Evolutionary conservation across 2,329 filamentous ascomycete species (phyloP).

Genomic region (Aspergillus sp.): DNA sequence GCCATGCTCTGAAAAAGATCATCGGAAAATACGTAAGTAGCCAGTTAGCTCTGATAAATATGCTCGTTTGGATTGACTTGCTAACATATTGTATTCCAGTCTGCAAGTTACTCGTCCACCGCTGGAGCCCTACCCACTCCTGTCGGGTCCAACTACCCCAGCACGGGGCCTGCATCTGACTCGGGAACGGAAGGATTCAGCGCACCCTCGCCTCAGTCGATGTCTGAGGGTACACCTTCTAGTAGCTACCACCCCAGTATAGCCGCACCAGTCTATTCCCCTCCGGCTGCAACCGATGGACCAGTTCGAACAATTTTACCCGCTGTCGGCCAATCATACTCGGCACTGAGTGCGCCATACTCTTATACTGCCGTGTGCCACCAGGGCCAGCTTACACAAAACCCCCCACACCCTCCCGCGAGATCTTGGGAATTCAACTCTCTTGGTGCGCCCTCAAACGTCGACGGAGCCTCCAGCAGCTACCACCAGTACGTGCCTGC

Average conservation of each 20-base stretch:
- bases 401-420: conserved; percentile 25
- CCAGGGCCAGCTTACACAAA: conserved; percentile 27
- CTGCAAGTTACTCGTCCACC: conserved; percentile 68
- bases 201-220: conserved; percentile 50
- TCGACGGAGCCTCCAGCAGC: conserved; percentile 28
- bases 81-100: conserved; percentile 45
- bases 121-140: conserved; percentile 48
- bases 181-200: conserved; percentile 49
- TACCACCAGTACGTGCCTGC: conserved; percentile 37
- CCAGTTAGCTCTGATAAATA: neutral
- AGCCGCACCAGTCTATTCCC: conserved; percentile 46
- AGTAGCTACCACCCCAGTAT: conserved; percentile 46
- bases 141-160: conserved; percentile 38
- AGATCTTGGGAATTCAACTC: conserved; percentile 41
- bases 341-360: conserved; percentile 29
- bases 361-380: conserved; percentile 34
- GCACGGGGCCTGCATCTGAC: conserved; percentile 47
- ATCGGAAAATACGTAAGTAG: conserved; percentile 86
- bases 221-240: conserved; percentile 46
- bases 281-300: conserved; percentile 35
- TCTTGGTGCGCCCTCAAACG: conserved; percentile 28
- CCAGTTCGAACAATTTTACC: conserved; percentile 37
- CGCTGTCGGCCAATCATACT: conserved; percentile 32
- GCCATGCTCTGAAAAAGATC: conserved; percentile 90
- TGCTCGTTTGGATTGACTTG: neutral